Conservation (phyloP, 495 filamentous ascomycete genomes). For the Penicillium maclennaniae region DNA sequence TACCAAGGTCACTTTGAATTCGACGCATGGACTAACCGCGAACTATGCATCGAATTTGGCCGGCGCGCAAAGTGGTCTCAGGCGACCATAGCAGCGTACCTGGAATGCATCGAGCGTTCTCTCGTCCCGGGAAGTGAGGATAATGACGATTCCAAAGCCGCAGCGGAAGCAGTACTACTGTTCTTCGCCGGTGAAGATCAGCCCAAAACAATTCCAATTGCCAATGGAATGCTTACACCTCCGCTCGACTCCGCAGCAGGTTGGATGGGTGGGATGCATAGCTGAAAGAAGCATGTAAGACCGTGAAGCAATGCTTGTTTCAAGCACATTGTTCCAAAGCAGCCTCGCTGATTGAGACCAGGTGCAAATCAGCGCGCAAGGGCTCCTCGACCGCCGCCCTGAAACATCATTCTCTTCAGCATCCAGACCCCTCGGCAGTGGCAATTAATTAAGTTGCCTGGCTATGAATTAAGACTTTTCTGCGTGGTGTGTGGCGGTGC, state of each 20-base stretch:
- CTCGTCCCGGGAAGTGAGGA: conserved; percentile 19
- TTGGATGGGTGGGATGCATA: background rate
- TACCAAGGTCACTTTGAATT: conserved; percentile 46
- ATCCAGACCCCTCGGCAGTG: conserved; percentile 21
- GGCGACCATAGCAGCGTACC: conserved; percentile 13
- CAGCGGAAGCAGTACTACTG: conserved; percentile 35
- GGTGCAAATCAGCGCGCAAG: background rate
- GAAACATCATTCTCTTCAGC: background rate
- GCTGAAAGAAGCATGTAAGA: background rate
- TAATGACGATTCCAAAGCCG: conserved; percentile 36
- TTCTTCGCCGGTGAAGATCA: conserved; percentile 30
- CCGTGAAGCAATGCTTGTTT: background rate
- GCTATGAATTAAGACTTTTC: background rate
- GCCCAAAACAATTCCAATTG: background rate
- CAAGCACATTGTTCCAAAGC: background rate
- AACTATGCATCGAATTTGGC: conserved; percentile 33
- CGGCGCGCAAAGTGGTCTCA: conserved; percentile 25
- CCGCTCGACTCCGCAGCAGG: conserved; percentile 9
- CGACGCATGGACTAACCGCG: conserved; percentile 35
- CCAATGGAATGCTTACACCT: conserved; percentile 25
- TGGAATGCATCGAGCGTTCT: conserved; percentile 24
- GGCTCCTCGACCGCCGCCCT: background rate
- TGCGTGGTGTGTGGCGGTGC: conserved; percentile 8
- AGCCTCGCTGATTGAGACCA: background rate
- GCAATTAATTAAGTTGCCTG: conserved; percentile 15